These are phyloP conservation scores for Rhodotorula sp. DNA, from an alignment of 1,284 basidiomycete species.

Conservation along the genomic window DNA sequence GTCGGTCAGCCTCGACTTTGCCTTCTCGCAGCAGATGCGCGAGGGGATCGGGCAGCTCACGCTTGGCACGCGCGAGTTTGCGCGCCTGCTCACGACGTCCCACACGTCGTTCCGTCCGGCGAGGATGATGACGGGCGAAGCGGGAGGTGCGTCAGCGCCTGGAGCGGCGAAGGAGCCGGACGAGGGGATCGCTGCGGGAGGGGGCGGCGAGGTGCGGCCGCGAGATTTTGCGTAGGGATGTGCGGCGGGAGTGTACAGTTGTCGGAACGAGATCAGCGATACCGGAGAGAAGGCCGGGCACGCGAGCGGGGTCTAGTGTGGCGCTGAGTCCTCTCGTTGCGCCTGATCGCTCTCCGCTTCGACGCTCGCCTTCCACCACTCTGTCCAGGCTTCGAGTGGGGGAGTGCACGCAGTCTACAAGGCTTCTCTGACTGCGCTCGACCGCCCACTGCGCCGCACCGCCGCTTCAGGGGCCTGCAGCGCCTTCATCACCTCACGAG, in stretches of 20 bases:
- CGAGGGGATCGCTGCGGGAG: not conserved
- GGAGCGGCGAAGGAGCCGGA: not conserved
- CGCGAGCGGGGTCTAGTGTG: not conserved
- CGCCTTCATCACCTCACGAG: too few species aligned
- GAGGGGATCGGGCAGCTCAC: constrained; percentile 52
- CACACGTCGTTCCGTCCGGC: constrained; percentile 30
- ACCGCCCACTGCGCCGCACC: not conserved
- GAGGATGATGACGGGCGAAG: not conserved
- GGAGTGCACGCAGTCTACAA: not conserved
- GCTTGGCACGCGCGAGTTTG: constrained; percentile 55
- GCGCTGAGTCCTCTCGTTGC: not conserved
- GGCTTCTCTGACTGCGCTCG: not conserved
- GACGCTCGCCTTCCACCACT: too few species aligned
- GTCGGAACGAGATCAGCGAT: not conserved
- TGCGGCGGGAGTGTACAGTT: not conserved
- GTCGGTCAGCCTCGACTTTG: constrained; percentile 51
- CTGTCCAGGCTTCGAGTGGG: too few species aligned
- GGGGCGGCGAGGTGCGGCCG: constrained; percentile 6
- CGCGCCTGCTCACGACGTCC: constrained; percentile 33
- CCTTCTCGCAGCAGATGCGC: constrained; percentile 44
- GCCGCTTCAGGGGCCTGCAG: too few species aligned
- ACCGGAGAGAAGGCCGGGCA: not conserved
- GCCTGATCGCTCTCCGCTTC: too few species aligned
- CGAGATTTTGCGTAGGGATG: constrained; percentile 12
- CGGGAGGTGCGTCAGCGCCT: too few species aligned